These are phyloP conservation scores for Botrytis cinerea DNA, from an alignment of 2,329 filamentous ascomycete species.

Conservation along the genomic window DNA sequence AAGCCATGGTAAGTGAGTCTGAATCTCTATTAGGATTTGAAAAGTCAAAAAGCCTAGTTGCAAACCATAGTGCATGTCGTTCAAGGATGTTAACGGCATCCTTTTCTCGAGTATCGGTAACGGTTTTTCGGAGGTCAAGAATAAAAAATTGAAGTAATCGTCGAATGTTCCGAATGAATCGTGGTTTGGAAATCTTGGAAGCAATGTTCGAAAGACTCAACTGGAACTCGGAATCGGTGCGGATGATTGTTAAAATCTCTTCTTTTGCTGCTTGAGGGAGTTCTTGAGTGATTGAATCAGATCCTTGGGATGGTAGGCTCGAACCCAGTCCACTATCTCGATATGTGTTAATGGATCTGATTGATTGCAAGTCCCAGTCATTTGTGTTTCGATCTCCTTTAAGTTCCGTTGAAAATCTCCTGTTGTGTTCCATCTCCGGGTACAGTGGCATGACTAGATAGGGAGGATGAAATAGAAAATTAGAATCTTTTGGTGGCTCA, in stretches of 20 bases:
- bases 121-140: background rate
- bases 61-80: slow-evolving; percentile 16
- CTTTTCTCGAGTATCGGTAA: background rate
- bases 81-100: slow-evolving; percentile 12
- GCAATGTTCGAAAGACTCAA: background rate
- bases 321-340: slow-evolving; percentile 8
- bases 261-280: slow-evolving; percentile 8
- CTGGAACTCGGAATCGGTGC: background rate
- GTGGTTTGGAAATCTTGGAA: background rate
- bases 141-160: background rate
- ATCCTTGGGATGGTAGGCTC: background rate
- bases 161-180: slow-evolving; percentile 5
- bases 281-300: background rate
- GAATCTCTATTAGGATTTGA: slow-evolving; percentile 13
- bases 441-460: no score
- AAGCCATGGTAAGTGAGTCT: slow-evolving; percentile 4
- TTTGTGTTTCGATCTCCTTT: no score
- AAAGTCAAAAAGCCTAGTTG: slow-evolving; percentile 19
- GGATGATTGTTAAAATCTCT: background rate
- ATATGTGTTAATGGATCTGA: background rate
- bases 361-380: background rate
- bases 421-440: no score
- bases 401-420: no score
- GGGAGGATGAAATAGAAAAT: no score
- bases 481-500: no score